These are phyloP conservation scores for Barnettozyma californica DNA, from an alignment of 805 yeast species.

Conservation along the genomic window DNA sequence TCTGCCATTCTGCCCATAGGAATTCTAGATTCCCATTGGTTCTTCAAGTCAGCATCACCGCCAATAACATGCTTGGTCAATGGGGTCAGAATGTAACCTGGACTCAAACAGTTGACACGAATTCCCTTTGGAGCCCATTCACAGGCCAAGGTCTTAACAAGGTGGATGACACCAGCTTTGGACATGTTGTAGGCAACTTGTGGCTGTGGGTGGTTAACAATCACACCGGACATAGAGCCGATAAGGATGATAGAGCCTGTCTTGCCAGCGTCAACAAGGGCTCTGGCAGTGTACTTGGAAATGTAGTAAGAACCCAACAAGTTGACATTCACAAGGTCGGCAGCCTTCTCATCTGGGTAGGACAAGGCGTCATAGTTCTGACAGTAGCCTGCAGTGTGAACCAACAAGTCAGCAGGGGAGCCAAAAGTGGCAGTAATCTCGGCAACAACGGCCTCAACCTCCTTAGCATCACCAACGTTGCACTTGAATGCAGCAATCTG, in stretches of 20 bases:
- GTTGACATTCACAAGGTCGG: constrained; percentile 63
- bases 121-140: constrained; percentile 79
- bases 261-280: constrained; percentile 48
- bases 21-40: constrained; percentile 64
- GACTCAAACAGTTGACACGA: constrained; percentile 73
- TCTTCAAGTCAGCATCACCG: constrained; percentile 51
- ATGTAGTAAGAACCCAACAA: constrained; percentile 71
- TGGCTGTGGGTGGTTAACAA: constrained; percentile 75
- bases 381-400: constrained; percentile 83
- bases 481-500: constrained; percentile 62
- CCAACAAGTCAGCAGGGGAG: constrained; percentile 55
- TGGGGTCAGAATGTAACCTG: constrained; percentile 79
- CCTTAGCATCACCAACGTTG: constrained; percentile 60
- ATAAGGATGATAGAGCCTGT: constrained; percentile 61
- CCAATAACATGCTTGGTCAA: constrained; percentile 68
- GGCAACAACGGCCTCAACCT: constrained; percentile 51
- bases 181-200: constrained; percentile 80
- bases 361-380: constrained; percentile 76
- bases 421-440: constrained; percentile 54
- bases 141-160: constrained; percentile 68
- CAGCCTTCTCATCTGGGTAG: constrained; percentile 68
- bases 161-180: constrained; percentile 81
- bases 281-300: constrained; percentile 67
- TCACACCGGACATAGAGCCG: constrained; percentile 77
- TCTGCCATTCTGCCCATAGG: constrained; percentile 84